phyloP scores from a whole-genome alignment of 441 rosid genomes.

The Gossypium trilobum region DNA sequence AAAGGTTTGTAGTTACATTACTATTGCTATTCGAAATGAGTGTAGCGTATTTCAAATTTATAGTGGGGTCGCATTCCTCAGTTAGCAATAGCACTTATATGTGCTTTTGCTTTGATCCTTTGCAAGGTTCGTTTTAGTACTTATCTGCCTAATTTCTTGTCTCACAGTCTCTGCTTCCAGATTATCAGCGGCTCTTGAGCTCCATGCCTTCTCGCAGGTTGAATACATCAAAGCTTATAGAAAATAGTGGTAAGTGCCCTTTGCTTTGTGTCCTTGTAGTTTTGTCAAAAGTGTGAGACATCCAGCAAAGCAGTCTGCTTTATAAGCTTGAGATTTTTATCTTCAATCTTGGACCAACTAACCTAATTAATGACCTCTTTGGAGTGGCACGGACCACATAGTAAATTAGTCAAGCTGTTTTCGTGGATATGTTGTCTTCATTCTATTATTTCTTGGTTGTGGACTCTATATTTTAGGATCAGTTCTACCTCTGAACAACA shows the following conservation, averaged over 20 bases:
- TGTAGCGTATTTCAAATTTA: background rate
- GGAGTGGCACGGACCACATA: background rate
- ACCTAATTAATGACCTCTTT: background rate
- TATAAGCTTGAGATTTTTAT: background rate
- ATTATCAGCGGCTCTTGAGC: conserved; percentile 98
- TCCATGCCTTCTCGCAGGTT: conserved; percentile 97
- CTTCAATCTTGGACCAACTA: background rate
- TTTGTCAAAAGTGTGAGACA: background rate
- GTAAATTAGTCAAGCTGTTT: background rate
- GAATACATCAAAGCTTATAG: conserved; percentile 87
- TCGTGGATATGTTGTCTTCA: background rate
- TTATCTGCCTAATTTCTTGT: conserved; percentile 35
- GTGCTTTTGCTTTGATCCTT: conserved; percentile 15
- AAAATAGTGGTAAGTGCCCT: conserved; percentile 72
- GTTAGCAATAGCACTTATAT: conserved; percentile 1
- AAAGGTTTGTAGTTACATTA: conserved; percentile 45
- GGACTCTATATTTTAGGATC: background rate
- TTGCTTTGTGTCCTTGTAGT: background rate
- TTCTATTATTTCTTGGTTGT: background rate
- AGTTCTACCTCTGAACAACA: background rate
- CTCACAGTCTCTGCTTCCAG: conserved; percentile 97
- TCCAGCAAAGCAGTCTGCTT: background rate
- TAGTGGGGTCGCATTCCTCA: background rate
- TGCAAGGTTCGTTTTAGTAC: conserved; percentile 32
- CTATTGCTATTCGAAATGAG: background rate